Evolutionary conservation across 345 rosid genomes (phyloP), one percentile per base, ranked within the genome.

Genomic region (Arabis hirsuta): DNA sequence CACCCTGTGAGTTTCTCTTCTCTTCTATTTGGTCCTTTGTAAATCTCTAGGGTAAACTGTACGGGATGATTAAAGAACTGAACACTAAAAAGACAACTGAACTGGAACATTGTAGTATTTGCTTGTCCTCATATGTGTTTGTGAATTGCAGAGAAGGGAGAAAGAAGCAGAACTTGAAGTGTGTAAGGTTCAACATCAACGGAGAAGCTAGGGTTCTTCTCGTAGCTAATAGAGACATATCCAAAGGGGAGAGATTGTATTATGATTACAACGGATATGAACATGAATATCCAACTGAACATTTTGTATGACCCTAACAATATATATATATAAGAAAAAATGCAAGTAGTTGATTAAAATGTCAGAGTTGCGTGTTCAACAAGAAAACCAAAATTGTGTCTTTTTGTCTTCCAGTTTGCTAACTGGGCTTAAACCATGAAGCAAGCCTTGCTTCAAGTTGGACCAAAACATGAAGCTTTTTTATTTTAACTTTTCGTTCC

Each of bases 211-310:
- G 92, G 52, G 99, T 90, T 42, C 81, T 95, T 68, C 85, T 95
- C 53, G 81, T 95, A 67, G 96, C 99, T 19, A 95, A 87, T 73
- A 84, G 96, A 67, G 91, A 90, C 44, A 88, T 95, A 73, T 44
- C 80, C 0, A 87, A 84, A 77, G 97, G 96, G 12, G 99, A 95
- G 82, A 79, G 91, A 55, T 81, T 95, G 62, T 91, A 95, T 71
- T 91, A 91, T 71, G 99, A 95, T 83, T 95, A 95, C 80, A 95
- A 95, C 43, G 99, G 96, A 62, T 82, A 84, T 62, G 93, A 91
- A 79, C 87, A 90, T 72, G 90, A 87, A 74, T 95, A 95, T 74
- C 96, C 99, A 8, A 95, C 97, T 29, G 92, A 95, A 59, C 96
- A 95, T 83, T 95, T 95, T 81, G 90, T 91, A 66, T 95, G 82